Evolutionary conservation across 192 early-diverging fungal species (phyloP).

Genomic region (Gigaspora rosea): DNA sequence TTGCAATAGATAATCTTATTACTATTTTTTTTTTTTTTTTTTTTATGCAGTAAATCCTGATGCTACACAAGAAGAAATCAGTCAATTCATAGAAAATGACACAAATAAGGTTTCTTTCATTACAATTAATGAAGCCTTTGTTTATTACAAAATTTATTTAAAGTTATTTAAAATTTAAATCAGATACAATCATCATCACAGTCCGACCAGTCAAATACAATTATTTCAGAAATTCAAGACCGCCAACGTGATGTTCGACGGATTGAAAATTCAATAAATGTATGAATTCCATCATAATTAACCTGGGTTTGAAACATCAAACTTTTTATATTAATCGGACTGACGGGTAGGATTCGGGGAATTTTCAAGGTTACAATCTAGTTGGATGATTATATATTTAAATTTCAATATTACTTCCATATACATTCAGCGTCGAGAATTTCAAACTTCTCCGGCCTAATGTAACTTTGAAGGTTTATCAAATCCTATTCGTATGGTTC

Average conservation of each 20-base stretch:
- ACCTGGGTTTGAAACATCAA: background rate
- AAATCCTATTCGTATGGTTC: background rate
- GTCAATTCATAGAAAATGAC: background rate
- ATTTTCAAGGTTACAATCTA: too few relatives aligned
- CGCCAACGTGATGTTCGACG: constrained; percentile 10
- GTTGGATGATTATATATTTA: too few relatives aligned
- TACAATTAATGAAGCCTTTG: background rate
- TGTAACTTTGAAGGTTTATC: background rate
- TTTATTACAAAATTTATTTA: background rate
- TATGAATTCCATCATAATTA: background rate
- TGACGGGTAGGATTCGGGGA: too few relatives aligned
- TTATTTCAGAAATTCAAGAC: constrained; percentile 9
- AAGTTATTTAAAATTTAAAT: background rate
- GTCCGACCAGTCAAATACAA: background rate
- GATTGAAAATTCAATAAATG: constrained; percentile 22
- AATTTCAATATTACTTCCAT: too few relatives aligned
- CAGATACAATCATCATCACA: background rate
- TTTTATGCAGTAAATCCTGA: constrained; percentile 12
- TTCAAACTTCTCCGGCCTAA: too few relatives aligned
- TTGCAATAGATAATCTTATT: background rate
- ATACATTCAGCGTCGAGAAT: too few relatives aligned
- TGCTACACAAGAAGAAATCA: constrained; percentile 7
- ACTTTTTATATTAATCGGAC: background rate
- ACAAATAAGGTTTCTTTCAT: background rate
- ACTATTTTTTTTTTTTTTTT: background rate